Evolutionary conservation across 2,329 filamentous ascomycete genomes (phyloP).

Genomic region (Xylaria arbuscula): DNA sequence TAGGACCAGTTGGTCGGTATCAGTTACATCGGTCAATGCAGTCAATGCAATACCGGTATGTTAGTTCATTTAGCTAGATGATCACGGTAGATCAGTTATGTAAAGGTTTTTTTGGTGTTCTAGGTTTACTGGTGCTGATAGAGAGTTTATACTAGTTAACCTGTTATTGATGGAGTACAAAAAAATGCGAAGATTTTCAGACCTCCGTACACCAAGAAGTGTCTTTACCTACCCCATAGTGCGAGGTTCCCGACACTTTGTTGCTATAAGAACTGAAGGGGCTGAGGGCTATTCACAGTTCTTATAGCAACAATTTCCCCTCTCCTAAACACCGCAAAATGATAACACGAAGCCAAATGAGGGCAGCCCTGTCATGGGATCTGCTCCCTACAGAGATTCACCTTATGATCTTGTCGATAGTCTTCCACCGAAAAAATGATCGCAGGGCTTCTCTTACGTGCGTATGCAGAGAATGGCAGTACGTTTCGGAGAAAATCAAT

Average conservation of each 20-base stretch:
- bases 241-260: not conserved
- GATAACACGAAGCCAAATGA: not conserved
- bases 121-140: not conserved
- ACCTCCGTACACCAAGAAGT: too few relatives aligned
- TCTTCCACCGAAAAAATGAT: not conserved
- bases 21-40: too few relatives aligned
- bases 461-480: not conserved
- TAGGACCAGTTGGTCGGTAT: too few relatives aligned
- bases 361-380: not conserved
- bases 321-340: not conserved
- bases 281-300: not conserved
- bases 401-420: not conserved
- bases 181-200: not conserved
- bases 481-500: not conserved
- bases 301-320: not conserved
- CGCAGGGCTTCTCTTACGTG: not conserved
- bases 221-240: not conserved
- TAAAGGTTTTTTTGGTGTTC: too few relatives aligned
- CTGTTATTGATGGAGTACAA: not conserved
- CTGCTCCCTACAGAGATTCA: not conserved
- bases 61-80: too few relatives aligned
- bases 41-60: too few relatives aligned
- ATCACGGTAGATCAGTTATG: too few relatives aligned
- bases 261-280: not conserved
- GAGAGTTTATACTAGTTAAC: not conserved